Evolutionary conservation across 2,329 filamentous ascomycete genomes (phyloP).

Genomic region (Trichoderma lentiforme): DNA sequence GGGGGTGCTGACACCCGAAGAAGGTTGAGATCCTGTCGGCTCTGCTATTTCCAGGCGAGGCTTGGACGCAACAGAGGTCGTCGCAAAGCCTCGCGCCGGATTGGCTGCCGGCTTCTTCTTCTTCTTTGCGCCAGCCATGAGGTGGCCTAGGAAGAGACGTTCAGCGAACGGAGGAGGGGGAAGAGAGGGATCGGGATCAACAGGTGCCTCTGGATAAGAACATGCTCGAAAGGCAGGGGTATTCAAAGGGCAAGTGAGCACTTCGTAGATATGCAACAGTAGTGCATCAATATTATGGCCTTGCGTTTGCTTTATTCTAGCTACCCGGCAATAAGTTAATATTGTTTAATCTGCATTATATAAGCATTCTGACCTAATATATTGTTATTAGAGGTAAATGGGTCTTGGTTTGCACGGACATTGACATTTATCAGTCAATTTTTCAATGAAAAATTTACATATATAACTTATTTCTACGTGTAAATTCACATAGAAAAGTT

Average conservation of each 20-base stretch:
- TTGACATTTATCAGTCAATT: not conserved
- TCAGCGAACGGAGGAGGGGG: not conserved
- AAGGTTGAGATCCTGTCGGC: conserved; percentile 30
- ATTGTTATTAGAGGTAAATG: not conserved
- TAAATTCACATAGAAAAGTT: not conserved
- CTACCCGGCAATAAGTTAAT: not conserved
- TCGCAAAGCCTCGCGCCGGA: conserved; percentile 88
- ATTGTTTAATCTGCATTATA: not conserved
- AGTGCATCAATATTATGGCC: not conserved
- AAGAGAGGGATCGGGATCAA: not conserved
- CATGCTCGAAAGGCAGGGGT: not conserved
- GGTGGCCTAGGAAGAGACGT: not conserved
- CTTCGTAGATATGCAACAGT: not conserved
- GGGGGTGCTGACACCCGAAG: conserved; percentile 22
- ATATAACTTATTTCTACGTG: not conserved
- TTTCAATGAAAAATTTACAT: not conserved
- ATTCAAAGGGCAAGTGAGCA: not conserved
- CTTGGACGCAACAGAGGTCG: conserved; percentile 86
- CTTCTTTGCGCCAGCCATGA: conserved; percentile 72
- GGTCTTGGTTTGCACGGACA: not conserved
- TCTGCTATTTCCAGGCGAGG: conserved; percentile 59
- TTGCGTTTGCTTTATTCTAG: not conserved
- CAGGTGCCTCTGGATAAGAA: not conserved
- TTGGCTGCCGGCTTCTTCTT: conserved; percentile 90
- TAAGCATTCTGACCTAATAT: not conserved